Conservation (phyloP, 371 early-diverging fungal genomes). For the Rhizopus arrhizus region DNA sequence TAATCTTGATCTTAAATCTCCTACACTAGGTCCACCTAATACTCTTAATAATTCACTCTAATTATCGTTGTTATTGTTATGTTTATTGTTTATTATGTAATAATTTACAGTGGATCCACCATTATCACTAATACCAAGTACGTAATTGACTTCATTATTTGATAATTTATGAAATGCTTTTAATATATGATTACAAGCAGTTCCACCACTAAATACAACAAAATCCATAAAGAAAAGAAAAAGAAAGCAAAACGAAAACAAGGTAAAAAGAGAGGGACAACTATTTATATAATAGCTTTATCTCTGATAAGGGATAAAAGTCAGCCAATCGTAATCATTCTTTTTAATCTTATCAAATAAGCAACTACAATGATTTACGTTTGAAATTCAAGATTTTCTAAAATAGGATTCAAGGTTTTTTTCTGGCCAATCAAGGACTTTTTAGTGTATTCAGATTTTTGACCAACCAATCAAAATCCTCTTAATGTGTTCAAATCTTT, state of each 20-base stretch:
- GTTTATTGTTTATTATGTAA: conserved; percentile 3
- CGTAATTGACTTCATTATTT: conserved; percentile 66
- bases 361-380: too few species aligned
- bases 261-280: too few species aligned
- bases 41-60: conserved; percentile 67
- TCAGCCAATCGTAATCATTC: neutral
- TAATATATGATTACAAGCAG: conserved; percentile 70
- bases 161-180: conserved; percentile 52
- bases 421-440: too few species aligned
- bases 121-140: conserved; percentile 76
- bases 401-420: too few species aligned
- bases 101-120: conserved; percentile 63
- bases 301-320: neutral
- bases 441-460: too few species aligned
- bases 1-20: conserved; percentile 68
- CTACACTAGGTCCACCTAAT: conserved; percentile 74
- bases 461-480: too few species aligned
- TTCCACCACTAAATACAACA: conserved; percentile 73
- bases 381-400: too few species aligned
- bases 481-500: too few species aligned
- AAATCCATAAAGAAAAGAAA: conserved; percentile 20
- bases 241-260: neutral
- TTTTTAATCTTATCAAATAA: neutral
- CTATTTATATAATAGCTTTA: neutral
- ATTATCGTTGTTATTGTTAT: neutral